phyloP scores from a whole-genome alignment of 2,329 filamentous ascomycete species.

The Cadophora sp. region DNA sequence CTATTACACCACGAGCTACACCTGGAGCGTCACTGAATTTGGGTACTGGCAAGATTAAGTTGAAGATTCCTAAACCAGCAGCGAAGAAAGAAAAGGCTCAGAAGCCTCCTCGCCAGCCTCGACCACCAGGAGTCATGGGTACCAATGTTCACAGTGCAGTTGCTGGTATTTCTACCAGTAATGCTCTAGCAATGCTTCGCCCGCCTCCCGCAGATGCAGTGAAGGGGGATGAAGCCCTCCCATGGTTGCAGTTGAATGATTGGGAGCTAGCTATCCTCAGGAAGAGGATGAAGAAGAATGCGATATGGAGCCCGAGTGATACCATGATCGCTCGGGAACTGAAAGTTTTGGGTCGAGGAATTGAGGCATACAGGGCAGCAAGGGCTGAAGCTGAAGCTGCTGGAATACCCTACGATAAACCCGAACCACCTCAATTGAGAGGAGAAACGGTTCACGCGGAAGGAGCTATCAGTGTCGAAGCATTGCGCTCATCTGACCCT shows the following conservation, averaged over 20 bases:
- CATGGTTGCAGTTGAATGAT: conserved; percentile 69
- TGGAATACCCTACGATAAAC: conserved; percentile 64
- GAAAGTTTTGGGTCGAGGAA: conserved; percentile 70
- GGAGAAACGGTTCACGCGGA: conserved; percentile 57
- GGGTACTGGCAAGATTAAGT: conserved; percentile 37
- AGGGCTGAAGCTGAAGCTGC: conserved; percentile 70
- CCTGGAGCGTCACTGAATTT: conserved; percentile 31
- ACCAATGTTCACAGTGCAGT: conserved; percentile 46
- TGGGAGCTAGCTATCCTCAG: conserved; percentile 73
- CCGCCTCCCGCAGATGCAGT: conserved; percentile 66
- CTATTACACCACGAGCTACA: conserved; percentile 35
- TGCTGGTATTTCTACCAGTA: conserved; percentile 47
- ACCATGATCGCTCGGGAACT: conserved; percentile 86
- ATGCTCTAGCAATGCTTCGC: conserved; percentile 49
- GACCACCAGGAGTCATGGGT: conserved; percentile 44
- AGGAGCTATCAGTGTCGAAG: conserved; percentile 61
- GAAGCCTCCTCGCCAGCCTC: conserved; percentile 40
- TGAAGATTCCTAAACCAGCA: conserved; percentile 38
- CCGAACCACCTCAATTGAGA: conserved; percentile 42
- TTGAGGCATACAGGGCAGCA: conserved; percentile 66
- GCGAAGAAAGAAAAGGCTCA: conserved; percentile 34
- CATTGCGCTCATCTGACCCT: conserved; percentile 63
- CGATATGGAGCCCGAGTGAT: conserved; percentile 82
- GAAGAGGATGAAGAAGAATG: conserved; percentile 92
- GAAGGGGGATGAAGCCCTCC: conserved; percentile 63